Evolutionary conservation across 257 asterid genomes (phyloP), one percentile per base, ranked within the genome.

Genomic region (Cordia subcordata): DNA sequence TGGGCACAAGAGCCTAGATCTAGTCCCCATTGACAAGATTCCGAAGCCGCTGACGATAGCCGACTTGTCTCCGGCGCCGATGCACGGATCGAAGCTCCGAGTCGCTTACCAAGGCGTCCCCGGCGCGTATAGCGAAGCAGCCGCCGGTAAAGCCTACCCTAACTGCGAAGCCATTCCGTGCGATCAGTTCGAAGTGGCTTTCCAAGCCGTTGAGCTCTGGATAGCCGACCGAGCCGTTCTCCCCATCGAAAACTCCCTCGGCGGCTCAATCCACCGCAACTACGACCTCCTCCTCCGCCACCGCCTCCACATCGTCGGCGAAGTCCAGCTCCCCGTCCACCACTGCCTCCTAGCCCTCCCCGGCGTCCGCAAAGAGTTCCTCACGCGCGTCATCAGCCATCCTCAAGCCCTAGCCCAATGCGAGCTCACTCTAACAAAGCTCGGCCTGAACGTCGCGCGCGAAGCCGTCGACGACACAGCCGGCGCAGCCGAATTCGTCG

Each of bases 381-480:
- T 90, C 39, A 66, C 68, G 14, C 87, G 96, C 57, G 95, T 90
- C 8, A 87, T 90, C 60, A 85, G 95, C 77, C 97, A 90, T 58
- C 96, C 96, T 0, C 97, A 90, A 40, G 97, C 96, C 8, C 77
- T 90, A 17, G 70, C 95, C 10, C 97, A 90, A 58, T 87, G 96
- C 72, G 96, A 90, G 65, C 80, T 79, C 75, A 87, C 95, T 4
- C 75, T 90, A 10, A 85, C 90, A 55, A 67, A 74, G 17, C 66
- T 90, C 68, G 88, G 87, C 46, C 75, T 83, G 51, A 68, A 54
- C 77, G 84, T 85, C 8, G 69, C 74, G 17, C 84, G 95, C 0
- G 98, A 90, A 53, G 94, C 98, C 15, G 87, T 87, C 0, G 91
- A 85, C 73, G 95, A 87, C 50, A 87, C 97, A 4, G 96, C 96